These are phyloP conservation scores for Reticulascus tulasneorum DNA, from an alignment of 2,329 filamentous ascomycete species.

Conservation along the genomic window DNA sequence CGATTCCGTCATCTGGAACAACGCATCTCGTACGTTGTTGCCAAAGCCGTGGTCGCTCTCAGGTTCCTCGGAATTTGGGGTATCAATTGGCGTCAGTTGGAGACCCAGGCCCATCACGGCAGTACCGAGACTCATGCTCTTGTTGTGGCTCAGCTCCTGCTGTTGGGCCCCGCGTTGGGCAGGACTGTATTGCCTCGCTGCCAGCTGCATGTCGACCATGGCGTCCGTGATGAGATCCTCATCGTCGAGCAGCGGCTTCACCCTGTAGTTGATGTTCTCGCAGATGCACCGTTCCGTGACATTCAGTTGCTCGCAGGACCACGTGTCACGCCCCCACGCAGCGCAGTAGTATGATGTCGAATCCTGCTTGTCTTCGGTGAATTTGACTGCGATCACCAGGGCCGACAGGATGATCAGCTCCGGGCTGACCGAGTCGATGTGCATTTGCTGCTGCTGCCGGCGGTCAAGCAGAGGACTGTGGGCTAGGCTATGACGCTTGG, in stretches of 20 bases:
- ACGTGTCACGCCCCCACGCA: conserved; percentile 51
- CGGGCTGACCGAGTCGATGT: conserved; percentile 59
- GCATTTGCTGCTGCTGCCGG: conserved; percentile 32
- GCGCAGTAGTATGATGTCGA: conserved; percentile 49
- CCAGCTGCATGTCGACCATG: conserved; percentile 61
- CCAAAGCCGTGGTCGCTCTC: conserved; percentile 7
- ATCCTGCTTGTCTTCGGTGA: conserved; percentile 56
- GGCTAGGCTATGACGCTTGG: conserved; percentile 47
- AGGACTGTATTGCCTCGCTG: conserved; percentile 33
- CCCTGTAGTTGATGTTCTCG: conserved; percentile 60
- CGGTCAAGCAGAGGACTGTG: conserved; percentile 26
- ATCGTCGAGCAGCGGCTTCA: conserved; percentile 57
- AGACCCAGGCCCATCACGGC: conserved; percentile 35
- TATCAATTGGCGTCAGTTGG: conserved; percentile 37
- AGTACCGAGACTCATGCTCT: conserved; percentile 34
- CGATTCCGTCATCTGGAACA: conserved; percentile 6
- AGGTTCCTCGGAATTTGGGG: conserved; percentile 15
- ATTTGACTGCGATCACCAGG: conserved; percentile 62
- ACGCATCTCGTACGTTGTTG: conserved; percentile 7
- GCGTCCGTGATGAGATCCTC: conserved; percentile 54
- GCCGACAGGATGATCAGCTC: conserved; percentile 62
- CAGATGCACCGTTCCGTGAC: conserved; percentile 61
- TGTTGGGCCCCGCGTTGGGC: conserved; percentile 6
- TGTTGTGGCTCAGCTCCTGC: conserved; percentile 24
- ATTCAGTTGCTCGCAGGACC: conserved; percentile 60